These are phyloP conservation scores for Phytophthora syringae DNA, from an alignment of 352 stramenopile species.

Conservation along the genomic window DNA sequence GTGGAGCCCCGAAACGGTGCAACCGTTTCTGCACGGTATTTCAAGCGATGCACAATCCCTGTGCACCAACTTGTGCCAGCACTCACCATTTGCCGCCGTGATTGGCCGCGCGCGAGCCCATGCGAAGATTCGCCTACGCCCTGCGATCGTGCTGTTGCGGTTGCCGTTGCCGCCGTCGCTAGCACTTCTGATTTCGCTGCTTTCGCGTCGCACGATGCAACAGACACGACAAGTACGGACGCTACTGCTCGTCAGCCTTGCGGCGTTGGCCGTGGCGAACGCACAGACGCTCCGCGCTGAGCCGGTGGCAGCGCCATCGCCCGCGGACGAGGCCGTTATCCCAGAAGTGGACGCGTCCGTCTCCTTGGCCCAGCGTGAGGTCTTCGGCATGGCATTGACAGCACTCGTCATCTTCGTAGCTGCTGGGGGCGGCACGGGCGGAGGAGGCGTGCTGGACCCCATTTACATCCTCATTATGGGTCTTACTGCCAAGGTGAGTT, in stretches of 20 bases:
- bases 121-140: slow-evolving; percentile 12
- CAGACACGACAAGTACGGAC: background rate
- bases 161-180: background rate
- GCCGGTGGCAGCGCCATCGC: background rate
- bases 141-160: background rate
- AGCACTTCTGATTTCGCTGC: slow-evolving; percentile 18
- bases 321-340: slow-evolving; percentile 14
- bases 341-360: slow-evolving; percentile 18
- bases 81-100: background rate
- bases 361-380: slow-evolving; percentile 47
- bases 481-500: slow-evolving; percentile 83
- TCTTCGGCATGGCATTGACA: slow-evolving; percentile 55
- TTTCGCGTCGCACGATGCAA: too few relatives aligned
- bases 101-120: slow-evolving; percentile 13
- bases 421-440: slow-evolving; percentile 89
- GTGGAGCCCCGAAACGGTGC: slow-evolving; percentile 11
- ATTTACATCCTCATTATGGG: slow-evolving; percentile 97
- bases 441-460: slow-evolving; percentile 94
- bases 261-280: background rate
- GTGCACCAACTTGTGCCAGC: background rate
- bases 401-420: slow-evolving; percentile 87
- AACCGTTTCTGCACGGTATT: slow-evolving; percentile 8
- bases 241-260: background rate
- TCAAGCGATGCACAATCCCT: slow-evolving; percentile 8
- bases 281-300: slow-evolving; percentile 24